Percentiles rank a stretch among this genome's conserved stretches.
Evolutionary conservation across 805 yeast species (phyloP).

Genomic region (Candida pseudofarinosa): DNA sequence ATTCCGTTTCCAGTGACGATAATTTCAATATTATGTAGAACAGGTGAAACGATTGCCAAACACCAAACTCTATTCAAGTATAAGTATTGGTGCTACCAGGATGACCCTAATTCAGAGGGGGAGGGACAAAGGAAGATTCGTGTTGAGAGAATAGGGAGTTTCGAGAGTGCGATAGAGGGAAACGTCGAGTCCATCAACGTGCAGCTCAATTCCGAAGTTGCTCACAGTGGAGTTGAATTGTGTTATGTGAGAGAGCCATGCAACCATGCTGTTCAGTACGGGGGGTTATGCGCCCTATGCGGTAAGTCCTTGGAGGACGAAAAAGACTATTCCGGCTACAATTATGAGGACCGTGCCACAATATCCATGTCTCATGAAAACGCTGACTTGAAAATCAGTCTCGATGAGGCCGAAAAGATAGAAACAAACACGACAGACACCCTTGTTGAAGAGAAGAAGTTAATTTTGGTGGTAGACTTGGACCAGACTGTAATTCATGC

Average conservation of each 20-base stretch:
- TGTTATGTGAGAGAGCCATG: constrained; percentile 75
- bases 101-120: constrained; percentile 46
- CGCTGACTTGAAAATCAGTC: constrained; percentile 75
- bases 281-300: constrained; percentile 91
- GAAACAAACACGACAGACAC: constrained; percentile 64
- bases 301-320: constrained; percentile 71
- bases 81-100: constrained; percentile 64
- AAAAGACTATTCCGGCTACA: constrained; percentile 69
- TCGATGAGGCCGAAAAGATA: constrained; percentile 80
- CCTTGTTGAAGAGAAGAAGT: constrained; percentile 57
- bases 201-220: constrained; percentile 56
- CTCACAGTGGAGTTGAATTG: constrained; percentile 42
- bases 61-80: constrained; percentile 57
- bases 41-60: constrained; percentile 45
- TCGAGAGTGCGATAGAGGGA: constrained; percentile 84
- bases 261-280: constrained; percentile 87
- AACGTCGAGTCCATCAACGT: constrained; percentile 49
- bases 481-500: constrained; percentile 98
- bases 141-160: constrained; percentile 69
- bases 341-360: constrained; percentile 70
- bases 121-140: constrained; percentile 42
- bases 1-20: constrained; percentile 68
- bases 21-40: constrained; percentile 41
- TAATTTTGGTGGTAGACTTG: constrained; percentile 89
- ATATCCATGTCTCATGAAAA: constrained; percentile 88